Base-by-base conservation (phyloP, 139 green algal genomes). In the Zygnema circumcarinatum region DNA sequence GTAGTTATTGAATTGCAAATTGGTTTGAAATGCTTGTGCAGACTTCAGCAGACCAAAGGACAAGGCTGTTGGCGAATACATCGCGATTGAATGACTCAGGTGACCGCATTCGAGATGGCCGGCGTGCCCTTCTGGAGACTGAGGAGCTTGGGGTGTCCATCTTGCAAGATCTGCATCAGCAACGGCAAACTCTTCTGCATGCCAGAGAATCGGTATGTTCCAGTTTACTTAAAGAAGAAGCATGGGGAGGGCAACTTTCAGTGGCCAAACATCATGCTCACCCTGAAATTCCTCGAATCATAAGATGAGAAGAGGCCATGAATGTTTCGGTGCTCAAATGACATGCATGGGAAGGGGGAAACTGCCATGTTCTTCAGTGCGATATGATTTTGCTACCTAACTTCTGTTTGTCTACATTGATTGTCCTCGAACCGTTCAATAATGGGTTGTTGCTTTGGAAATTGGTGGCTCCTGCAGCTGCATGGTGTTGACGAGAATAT, bases 61-160 rank as follows among this genome's bases (percentile, higher is more conserved):
- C 25, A 22, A 67, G 67, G 40, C 67, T 91, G 75, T 67, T 92
- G 83, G 11, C 53, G 29, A 83, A 82, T 33, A 92, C 90, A 39
- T 84, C 84, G 56, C 68, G 81, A 38, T 31, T 92, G 47, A 62
- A 75, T 21, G 42, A 56, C n/a, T 89, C 90, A n/a, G 40, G 87
- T 21, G 88, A 92, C 35, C 80, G 90, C 20, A 87, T 93, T 20
- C 35, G 74, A 72, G 78, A 92, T 38, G 56, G 88, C 36, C 85
- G 87, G 80, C 69, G 79, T 2, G 52, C 74, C 53, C 52, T 92
- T 39, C 36, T 92, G 11, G 90, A 93, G 88, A 92, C 90, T 67
- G 94, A 99, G 95, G 97, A 99, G 85, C 92, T 98, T 31, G 97
- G 97, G 20, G 94, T 96, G 1, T 93, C 72, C 86, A 98, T 99